Evolutionary conservation across 768 basidiomycete species (phyloP).

Genomic region (Naganishia vishniacii): DNA sequence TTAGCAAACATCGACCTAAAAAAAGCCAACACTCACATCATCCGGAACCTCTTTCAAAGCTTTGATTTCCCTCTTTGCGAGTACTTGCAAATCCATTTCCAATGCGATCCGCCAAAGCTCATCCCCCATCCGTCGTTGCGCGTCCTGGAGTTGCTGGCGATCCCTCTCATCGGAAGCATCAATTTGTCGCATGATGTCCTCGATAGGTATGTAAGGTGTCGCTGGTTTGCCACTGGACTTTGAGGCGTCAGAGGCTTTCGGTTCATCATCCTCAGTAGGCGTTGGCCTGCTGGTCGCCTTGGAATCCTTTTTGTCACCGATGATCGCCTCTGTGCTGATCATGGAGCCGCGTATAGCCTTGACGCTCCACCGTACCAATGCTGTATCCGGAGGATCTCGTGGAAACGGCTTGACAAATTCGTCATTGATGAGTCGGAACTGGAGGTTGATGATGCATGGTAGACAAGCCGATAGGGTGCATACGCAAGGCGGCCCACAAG

Average conservation of each 20-base stretch:
- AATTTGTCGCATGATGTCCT: conserved; percentile 18
- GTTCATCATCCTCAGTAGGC: not conserved
- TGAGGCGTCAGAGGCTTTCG: not conserved
- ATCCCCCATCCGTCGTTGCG: conserved; percentile 25
- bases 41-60: conserved; percentile 24
- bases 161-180: conserved; percentile 15
- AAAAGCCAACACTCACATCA: conserved; percentile 10
- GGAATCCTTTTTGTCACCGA: not conserved
- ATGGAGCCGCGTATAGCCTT: conserved; percentile 18
- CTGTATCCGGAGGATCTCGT: conserved; percentile 22
- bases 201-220: conserved; percentile 8
- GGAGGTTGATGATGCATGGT: conserved; percentile 26
- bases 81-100: conserved; percentile 26
- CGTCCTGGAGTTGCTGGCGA: conserved; percentile 11
- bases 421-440: conserved; percentile 20
- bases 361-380: conserved; percentile 24
- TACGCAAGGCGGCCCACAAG: conserved; percentile 26
- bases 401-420: conserved; percentile 12
- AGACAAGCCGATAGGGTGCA: conserved; percentile 27
- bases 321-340: conserved; percentile 17
- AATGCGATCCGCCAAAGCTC: conserved; percentile 28
- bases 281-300: not conserved
- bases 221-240: not conserved
- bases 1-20: not conserved
- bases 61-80: conserved; percentile 20